A percentile compares a stretch with the other conserved stretches of the same genome.
phyloP scores from a whole-genome alignment of 345 rosid species.

The Linum trigynum region DNA sequence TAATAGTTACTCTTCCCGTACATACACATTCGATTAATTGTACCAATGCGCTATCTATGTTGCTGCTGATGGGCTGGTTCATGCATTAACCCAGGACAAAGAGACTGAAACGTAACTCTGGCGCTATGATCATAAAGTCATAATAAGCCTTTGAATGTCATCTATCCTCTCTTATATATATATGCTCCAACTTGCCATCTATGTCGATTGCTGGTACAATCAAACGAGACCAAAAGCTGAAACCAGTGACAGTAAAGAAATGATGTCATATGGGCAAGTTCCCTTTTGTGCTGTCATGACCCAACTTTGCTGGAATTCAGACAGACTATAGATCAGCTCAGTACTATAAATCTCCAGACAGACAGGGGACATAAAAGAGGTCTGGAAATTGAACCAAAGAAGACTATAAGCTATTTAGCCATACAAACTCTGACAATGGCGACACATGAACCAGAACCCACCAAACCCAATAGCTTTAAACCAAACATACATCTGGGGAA shows the following conservation, averaged over 20 bases:
- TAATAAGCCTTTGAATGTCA: background rate
- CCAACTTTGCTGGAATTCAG: background rate
- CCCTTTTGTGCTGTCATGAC: background rate
- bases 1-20: no score
- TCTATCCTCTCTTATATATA: background rate
- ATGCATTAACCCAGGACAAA: background rate
- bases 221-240: background rate
- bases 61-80: no score
- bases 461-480: background rate
- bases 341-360: no score
- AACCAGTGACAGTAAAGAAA: background rate
- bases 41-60: no score
- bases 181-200: background rate
- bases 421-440: background rate
- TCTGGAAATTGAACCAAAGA: no score
- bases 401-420: background rate
- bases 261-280: background rate
- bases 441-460: background rate
- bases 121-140: background rate
- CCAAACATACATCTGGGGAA: background rate
- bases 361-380: background rate
- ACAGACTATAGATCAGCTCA: background rate
- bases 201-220: background rate
- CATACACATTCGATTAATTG: no score
- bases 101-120: background rate